phyloP scores from a whole-genome alignment of 1,139 yeast species.

The Lodderomyces parapsilosis region DNA sequence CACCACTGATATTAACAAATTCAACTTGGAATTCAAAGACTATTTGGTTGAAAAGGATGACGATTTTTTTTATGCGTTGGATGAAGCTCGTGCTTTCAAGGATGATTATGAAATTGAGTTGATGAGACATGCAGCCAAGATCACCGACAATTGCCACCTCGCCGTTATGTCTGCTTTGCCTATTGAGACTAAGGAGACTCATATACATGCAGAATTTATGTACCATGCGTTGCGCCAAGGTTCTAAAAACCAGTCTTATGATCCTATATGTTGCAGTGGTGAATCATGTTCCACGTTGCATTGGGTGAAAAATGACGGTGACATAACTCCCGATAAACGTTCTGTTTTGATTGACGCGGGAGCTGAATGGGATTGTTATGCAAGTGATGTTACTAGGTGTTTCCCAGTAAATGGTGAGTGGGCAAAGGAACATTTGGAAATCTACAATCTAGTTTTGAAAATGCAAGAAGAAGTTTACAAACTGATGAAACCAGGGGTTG shows the following conservation, averaged over 20 bases:
- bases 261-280: conserved; percentile 95
- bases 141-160: conserved; percentile 83
- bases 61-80: conserved; percentile 70
- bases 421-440: conserved; percentile 80
- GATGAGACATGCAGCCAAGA: conserved; percentile 75
- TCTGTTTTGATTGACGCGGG: conserved; percentile 92
- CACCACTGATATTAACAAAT: conserved; percentile 47
- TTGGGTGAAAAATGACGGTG: conserved; percentile 81
- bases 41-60: conserved; percentile 40
- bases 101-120: conserved; percentile 77
- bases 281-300: conserved; percentile 89
- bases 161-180: conserved; percentile 94
- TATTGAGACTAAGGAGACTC: conserved; percentile 83
- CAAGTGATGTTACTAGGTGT: conserved; percentile 91
- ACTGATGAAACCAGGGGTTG: conserved; percentile 73
- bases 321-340: conserved; percentile 47
- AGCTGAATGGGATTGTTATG: conserved; percentile 93
- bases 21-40: conserved; percentile 28
- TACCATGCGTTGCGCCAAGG: conserved; percentile 96
- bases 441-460: conserved; percentile 75
- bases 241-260: conserved; percentile 82
- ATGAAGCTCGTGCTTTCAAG: conserved; percentile 81
- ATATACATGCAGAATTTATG: conserved; percentile 91
- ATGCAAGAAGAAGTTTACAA: conserved; percentile 78
- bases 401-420: conserved; percentile 91